These are phyloP conservation scores for Kwoniella shandongensis DNA, from an alignment of 768 basidiomycete species.

Conservation along the genomic window DNA sequence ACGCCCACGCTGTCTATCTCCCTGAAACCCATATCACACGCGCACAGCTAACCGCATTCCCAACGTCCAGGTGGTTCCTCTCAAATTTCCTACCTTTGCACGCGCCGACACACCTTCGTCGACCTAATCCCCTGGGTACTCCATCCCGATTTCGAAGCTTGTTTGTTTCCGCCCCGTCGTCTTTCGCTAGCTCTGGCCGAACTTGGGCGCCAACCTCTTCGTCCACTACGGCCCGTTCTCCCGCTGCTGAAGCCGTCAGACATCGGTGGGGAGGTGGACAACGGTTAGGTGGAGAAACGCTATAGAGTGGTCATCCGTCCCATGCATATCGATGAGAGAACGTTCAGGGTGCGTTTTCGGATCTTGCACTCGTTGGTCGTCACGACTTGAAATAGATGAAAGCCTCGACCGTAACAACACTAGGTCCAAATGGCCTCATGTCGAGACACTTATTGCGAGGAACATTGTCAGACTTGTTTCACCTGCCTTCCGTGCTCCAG, in stretches of 20 bases:
- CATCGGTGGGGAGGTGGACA: conserved; percentile 51
- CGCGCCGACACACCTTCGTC: conserved; percentile 39
- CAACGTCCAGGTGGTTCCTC: conserved; percentile 51
- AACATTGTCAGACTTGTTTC: too few relatives aligned
- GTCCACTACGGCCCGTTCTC: neutral
- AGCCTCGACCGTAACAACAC: too few relatives aligned
- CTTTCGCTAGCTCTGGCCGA: conserved; percentile 8
- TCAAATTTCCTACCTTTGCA: conserved; percentile 45
- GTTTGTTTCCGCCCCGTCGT: conserved; percentile 20
- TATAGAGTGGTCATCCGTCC: conserved; percentile 25
- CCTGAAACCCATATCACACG: too few relatives aligned
- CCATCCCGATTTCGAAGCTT: conserved; percentile 36
- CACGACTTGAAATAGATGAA: too few relatives aligned
- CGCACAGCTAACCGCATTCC: too few relatives aligned
- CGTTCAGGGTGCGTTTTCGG: too few relatives aligned
- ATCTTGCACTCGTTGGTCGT: too few relatives aligned
- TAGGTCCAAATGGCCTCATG: too few relatives aligned
- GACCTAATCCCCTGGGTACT: conserved; percentile 39
- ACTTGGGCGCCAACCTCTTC: neutral
- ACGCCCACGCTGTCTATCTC: too few relatives aligned
- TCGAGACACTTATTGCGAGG: too few relatives aligned
- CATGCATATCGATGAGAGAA: too few relatives aligned
- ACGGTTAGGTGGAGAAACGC: conserved; percentile 41
- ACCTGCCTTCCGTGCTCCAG: too few relatives aligned
- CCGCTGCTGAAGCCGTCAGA: conserved; percentile 33